Base-by-base conservation (phyloP, 140 eudicot species). In the Senecio squalidus region DNA sequence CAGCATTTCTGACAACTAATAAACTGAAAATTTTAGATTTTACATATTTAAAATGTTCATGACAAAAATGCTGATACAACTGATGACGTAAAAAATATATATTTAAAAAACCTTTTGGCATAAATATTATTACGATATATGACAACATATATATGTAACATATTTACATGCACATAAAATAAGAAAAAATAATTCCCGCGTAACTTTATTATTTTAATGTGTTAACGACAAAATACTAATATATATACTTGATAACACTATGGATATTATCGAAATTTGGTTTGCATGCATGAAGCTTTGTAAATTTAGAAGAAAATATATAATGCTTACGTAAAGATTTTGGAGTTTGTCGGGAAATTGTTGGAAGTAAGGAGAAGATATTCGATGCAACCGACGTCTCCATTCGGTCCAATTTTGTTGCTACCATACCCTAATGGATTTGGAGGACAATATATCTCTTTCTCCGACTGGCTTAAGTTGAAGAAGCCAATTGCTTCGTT, bases 361-460 rank as follows among this genome's bases (percentile, higher is more conserved):
- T 63, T 72, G 55, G 91, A 49, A 15, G 49, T 39, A 27, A 85
- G 70, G 38, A 85, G 90, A 54, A 85, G 90, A 57, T 82, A 85
- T 33, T 85, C 95, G 27, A 85, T 18, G 84, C 84, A 74, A 6
- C 95, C 95, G 6, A 74, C 67, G 31, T 85, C 95, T 16, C 95
- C 95, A 58, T 79, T 85, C 0, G 21, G 63, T 28, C 95, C 95
- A 58, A 85, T 82, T 20, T 4, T 70, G 55, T 82, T 82, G 48
- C 46, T 69, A 0, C 87, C 72, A 15, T 85, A 85, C 27, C 95
- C 91, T 1, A 76, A 70, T 3, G 87, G 91, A 20, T 53, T 60
- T 2, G 88, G 66, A 13, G 84, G 65, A 30, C 66, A 69, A 33
- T 74, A 76, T 16, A 55, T 74, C 24, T 73, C 70, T 61, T 85